Conservation (phyloP, 225 moss, liverwort and hornwort species). For the Anthoceros angustus region DNA sequence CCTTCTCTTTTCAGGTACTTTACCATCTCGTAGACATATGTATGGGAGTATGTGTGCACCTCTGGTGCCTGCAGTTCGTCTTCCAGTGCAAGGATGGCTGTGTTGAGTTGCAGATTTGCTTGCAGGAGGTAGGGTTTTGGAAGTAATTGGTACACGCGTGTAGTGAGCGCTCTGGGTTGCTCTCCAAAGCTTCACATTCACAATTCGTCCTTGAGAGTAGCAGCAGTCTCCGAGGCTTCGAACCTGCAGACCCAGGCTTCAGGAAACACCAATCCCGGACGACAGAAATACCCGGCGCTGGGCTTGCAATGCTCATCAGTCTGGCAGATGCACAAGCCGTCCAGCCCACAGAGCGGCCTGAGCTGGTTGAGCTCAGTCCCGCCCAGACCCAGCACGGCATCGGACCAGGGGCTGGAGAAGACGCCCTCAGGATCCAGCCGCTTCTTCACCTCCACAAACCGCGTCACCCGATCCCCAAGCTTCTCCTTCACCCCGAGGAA, state of each 20-base stretch:
- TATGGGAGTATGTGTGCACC: too few species aligned
- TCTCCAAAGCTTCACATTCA: too few species aligned
- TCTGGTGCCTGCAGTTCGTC: too few species aligned
- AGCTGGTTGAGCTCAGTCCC: not conserved
- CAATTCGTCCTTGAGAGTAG: too few species aligned
- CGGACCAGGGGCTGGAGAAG: conserved; percentile 34
- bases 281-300: conserved; percentile 10
- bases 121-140: too few species aligned
- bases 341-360: conserved; percentile 14
- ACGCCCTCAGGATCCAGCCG: conserved; percentile 22
- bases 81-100: too few species aligned
- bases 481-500: conserved; percentile 11
- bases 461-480: not conserved
- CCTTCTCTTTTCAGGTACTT: too few species aligned
- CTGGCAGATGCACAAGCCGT: conserved; percentile 29
- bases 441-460: conserved; percentile 18
- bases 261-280: conserved; percentile 12
- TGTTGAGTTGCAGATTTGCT: too few species aligned
- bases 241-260: conserved; percentile 22
- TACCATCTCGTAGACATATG: too few species aligned
- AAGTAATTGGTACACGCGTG: too few species aligned
- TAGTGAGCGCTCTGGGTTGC: too few species aligned
- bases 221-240: too few species aligned
- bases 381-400: conserved; percentile 17
- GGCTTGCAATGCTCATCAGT: conserved; percentile 24